A percentile compares a stretch with the other conserved stretches of the same genome.
Evolutionary conservation across 2,329 filamentous ascomycete species (phyloP).

Genomic region (Arthrocladium fulminans): DNA sequence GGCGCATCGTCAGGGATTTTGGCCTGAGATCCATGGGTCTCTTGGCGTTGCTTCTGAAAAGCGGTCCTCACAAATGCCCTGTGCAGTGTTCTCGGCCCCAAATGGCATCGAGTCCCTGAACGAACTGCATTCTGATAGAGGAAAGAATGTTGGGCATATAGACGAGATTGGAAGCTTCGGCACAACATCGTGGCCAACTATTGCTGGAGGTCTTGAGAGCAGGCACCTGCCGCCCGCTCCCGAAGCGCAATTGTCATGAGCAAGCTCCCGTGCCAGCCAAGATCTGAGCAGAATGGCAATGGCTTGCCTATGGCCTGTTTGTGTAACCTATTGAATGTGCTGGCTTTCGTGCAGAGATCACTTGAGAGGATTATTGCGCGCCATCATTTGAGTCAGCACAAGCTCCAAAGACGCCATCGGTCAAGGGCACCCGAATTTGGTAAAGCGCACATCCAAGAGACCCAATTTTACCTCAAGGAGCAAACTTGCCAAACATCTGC

Average conservation of each 20-base stretch:
- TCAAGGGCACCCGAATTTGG: not conserved
- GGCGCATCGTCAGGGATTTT: slow-evolving; percentile 12
- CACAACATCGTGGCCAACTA: not conserved
- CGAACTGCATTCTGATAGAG: not conserved
- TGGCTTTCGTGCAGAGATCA: no score
- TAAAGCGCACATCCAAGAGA: not conserved
- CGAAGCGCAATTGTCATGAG: not conserved
- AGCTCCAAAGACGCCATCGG: no score
- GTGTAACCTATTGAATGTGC: no score
- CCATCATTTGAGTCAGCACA: no score
- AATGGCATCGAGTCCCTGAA: not conserved
- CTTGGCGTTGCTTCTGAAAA: slow-evolving; percentile 1
- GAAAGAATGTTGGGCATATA: not conserved
- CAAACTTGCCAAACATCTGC: no score
- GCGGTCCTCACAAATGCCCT: not conserved
- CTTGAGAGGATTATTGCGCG: no score
- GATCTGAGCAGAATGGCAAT: not conserved
- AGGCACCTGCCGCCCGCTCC: not conserved
- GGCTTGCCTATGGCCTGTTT: not conserved
- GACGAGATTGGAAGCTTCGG: not conserved
- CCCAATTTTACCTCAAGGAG: no score
- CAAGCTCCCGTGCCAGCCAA: not conserved
- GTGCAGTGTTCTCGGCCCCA: not conserved
- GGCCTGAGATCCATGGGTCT: not conserved
- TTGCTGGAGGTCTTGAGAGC: not conserved